Conservation (phyloP, 768 basidiomycete genomes). For the Daedaleopsis sinensis region DNA sequence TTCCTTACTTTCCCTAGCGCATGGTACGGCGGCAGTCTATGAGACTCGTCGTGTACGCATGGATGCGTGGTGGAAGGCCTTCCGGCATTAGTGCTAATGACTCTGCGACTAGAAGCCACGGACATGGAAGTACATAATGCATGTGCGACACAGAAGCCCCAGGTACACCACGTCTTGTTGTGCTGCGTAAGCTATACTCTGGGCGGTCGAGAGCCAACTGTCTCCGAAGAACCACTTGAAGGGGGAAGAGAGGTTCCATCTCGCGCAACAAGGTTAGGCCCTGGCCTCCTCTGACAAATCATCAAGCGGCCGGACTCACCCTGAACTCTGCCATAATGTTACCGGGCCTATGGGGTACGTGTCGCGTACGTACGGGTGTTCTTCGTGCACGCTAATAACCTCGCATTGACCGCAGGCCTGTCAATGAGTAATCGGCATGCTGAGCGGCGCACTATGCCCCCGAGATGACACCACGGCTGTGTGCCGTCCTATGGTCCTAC, state of each 20-base stretch:
- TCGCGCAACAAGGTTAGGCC: constrained; percentile 1
- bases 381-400: neutral
- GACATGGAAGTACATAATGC: neutral
- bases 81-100: neutral
- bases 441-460: neutral
- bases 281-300: neutral
- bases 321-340: neutral
- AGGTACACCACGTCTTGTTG: constrained; percentile 10
- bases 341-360: neutral
- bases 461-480: neutral
- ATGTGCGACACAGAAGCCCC: neutral
- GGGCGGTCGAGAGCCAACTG: neutral
- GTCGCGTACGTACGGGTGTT: neutral
- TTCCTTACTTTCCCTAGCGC: neutral
- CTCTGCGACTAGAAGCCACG: neutral
- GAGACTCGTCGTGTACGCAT: neutral
- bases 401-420: neutral
- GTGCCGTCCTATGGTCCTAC: neutral
- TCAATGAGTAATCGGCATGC: too few relatives aligned
- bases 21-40: neutral
- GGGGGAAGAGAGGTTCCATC: constrained; percentile 1
- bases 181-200: neutral
- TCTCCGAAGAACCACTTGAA: too few relatives aligned
- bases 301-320: neutral
- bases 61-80: neutral